Evolutionary conservation across 2,329 filamentous ascomycete genomes (phyloP).

Genomic region (Neoarthrinium moseri): DNA sequence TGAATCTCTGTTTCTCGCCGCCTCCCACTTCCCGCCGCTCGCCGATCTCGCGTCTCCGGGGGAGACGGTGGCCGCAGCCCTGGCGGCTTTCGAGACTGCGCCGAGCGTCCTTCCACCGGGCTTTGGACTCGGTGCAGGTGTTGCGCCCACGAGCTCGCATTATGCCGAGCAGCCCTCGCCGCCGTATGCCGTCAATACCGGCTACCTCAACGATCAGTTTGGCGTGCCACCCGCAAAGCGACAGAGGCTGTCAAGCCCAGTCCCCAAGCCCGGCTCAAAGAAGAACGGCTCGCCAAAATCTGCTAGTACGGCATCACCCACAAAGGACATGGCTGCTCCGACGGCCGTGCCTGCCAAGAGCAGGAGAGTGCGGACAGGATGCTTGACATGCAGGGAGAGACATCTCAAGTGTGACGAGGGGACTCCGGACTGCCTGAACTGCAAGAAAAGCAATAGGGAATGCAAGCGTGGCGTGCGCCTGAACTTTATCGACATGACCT

Average conservation of each 20-base stretch:
- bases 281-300: slow-evolving; percentile 12
- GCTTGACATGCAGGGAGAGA: slow-evolving; percentile 83
- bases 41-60: slow-evolving; percentile 13
- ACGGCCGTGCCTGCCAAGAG: slow-evolving; percentile 53
- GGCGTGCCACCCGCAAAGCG: slow-evolving; percentile 24
- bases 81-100: slow-evolving; percentile 33
- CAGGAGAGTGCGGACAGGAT: slow-evolving; percentile 87
- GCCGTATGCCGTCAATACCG: slow-evolving; percentile 27
- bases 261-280: slow-evolving; percentile 13
- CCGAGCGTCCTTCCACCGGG: slow-evolving; percentile 31
- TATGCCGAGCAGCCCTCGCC: slow-evolving; percentile 28
- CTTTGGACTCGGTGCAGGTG: slow-evolving; percentile 29
- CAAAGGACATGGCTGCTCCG: slow-evolving; percentile 19
- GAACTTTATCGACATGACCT: slow-evolving; percentile 87
- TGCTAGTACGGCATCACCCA: slow-evolving; percentile 12
- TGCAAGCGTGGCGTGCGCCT: slow-evolving; percentile 85
- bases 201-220: slow-evolving; percentile 22
- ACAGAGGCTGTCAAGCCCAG: slow-evolving; percentile 19
- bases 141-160: slow-evolving; percentile 26
- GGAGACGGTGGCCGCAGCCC: slow-evolving; percentile 27
- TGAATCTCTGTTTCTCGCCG: slow-evolving; percentile 3
- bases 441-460: slow-evolving; percentile 78
- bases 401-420: slow-evolving; percentile 91
- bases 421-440: slow-evolving; percentile 67
- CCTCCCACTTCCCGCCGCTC: slow-evolving; percentile 1